Evolutionary conservation across 257 asterid genomes (phyloP), one percentile per base, ranked within the genome.

Genomic region (Solanum microdontum): DNA sequence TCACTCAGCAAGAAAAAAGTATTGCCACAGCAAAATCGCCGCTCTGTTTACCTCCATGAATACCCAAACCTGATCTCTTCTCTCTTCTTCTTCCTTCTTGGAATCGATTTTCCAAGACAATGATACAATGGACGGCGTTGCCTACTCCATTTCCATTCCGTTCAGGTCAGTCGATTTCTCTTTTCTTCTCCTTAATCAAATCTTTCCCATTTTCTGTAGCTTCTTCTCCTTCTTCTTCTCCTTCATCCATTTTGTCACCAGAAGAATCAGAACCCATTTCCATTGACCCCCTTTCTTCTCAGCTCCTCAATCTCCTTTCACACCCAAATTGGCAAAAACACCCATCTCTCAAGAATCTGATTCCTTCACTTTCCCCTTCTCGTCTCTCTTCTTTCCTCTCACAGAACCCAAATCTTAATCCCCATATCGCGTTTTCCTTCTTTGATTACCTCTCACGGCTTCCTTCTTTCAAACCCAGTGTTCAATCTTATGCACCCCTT

Each of bases 241-340:
- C 4, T 9, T 74, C 82, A 43, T 0, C 60, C 15, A 33, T 34
- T 36, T 74, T 37, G 11, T 4, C 60, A 58, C 64, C 64, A 43
- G 39, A 26, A 4, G 66, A 79, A 4, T 79, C 84, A 40, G 62
- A 77, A 13, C 11, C 58, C 32, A 7, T 90, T 24, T 69, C 48
- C 2, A 8, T 82, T n/a, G 95, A 91, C 70, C 85, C 92, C 87
- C 83, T 90, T 23, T 74, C 92, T 70, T 30, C 77, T 3, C 91
- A 93, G 39, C 91, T 95, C 34, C 86, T 86, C 66, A 89, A 92
- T 73, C 87, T 95, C 60, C 92, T 95, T 10, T 88, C 92, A 68
- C 89, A 85, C 5, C 94, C 95, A 45, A 92, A 93, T 90, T 94
- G 96, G 96, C 95, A 93, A 84, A 94, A 91, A n/a, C 92, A 89